A percentile compares a stretch with the other conserved stretches of the same genome.
Conservation (phyloP, 1,284 basidiomycete genomes). For the Cystobasidiaceae sp. region DNA sequence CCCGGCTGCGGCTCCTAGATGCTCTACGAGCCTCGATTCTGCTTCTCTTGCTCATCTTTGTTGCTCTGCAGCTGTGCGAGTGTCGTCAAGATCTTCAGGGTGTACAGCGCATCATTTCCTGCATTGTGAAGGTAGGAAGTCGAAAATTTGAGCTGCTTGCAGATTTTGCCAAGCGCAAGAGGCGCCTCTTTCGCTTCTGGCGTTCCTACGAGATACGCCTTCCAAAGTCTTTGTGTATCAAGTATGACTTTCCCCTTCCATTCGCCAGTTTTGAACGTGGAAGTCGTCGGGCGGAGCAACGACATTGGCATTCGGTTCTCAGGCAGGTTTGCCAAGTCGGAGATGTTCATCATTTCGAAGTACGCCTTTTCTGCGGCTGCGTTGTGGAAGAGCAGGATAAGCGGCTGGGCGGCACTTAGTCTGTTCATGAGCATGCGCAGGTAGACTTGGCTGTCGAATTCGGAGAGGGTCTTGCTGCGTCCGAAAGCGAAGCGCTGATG, state of each 20-base stretch:
- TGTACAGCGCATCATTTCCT: constrained; percentile 27
- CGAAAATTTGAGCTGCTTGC: neutral
- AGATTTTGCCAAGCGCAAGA: constrained; percentile 13
- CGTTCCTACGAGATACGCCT: neutral
- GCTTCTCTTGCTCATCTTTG: neutral
- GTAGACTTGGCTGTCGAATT: constrained; percentile 14
- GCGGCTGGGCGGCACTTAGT: neutral
- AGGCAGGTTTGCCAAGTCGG: neutral
- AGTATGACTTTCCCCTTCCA: constrained; percentile 3
- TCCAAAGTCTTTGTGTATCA: constrained; percentile 22
- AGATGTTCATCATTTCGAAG: constrained; percentile 20
- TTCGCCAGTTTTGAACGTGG: neutral
- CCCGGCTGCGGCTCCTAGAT: too few relatives aligned
- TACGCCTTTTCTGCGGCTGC: constrained; percentile 22
- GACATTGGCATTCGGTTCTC: neutral
- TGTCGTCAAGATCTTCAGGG: constrained; percentile 20
- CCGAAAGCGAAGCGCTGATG: constrained; percentile 26
- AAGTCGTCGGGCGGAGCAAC: neutral
- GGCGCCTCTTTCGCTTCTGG: neutral
- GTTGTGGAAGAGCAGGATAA: constrained; percentile 23
- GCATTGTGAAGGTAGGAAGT: constrained; percentile 20
- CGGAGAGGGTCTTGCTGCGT: neutral
- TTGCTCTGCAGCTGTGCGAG: constrained; percentile 12
- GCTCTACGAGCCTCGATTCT: neutral
- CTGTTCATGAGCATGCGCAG: neutral